Evolutionary conservation across 176 grass and related monocot genomes (phyloP).

Genomic region (Saccharum spontaneum): DNA sequence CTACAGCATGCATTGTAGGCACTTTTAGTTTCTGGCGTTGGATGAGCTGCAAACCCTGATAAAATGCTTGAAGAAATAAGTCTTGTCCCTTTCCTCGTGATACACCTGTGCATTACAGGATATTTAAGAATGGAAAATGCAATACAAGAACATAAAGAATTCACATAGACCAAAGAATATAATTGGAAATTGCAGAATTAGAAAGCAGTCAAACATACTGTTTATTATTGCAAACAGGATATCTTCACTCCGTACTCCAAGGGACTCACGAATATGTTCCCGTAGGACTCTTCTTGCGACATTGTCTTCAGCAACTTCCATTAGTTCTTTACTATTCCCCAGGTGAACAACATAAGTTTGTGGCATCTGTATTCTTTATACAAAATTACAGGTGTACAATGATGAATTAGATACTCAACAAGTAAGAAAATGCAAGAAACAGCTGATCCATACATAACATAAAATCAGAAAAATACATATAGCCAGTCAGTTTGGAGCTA

Average conservation of each 20-base stretch:
- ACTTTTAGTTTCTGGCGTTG: slow-evolving; percentile 80
- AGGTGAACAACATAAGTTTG: slow-evolving; percentile 92
- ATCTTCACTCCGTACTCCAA: slow-evolving; percentile 74
- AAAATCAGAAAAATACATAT: slow-evolving; percentile 5
- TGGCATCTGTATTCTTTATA: slow-evolving; percentile 95
- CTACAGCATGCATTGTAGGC: slow-evolving; percentile 74
- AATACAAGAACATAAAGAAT: slow-evolving; percentile 18
- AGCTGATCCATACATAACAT: not conserved
- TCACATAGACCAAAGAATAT: slow-evolving; percentile 1
- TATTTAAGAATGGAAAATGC: slow-evolving; percentile 9
- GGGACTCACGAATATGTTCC: slow-evolving; percentile 76
- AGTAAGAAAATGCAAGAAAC: slow-evolving; percentile 3
- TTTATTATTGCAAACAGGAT: slow-evolving; percentile 98
- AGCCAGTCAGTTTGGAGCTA: slow-evolving; percentile 20
- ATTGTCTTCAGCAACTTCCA: slow-evolving; percentile 81
- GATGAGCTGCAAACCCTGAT: slow-evolving; percentile 77
- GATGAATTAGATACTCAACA: slow-evolving; percentile 7
- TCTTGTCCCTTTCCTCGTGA: slow-evolving; percentile 97
- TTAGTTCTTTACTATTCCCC: slow-evolving; percentile 92
- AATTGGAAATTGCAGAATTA: not conserved
- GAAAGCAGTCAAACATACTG: slow-evolving; percentile 53
- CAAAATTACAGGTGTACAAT: slow-evolving; percentile 27
- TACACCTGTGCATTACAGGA: slow-evolving; percentile 69
- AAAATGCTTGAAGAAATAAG: slow-evolving; percentile 93
- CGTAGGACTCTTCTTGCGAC: slow-evolving; percentile 70